These are phyloP conservation scores for Dictyostelium capitatum DNA, from an alignment of 78 protist genomes.

Conservation along the genomic window DNA sequence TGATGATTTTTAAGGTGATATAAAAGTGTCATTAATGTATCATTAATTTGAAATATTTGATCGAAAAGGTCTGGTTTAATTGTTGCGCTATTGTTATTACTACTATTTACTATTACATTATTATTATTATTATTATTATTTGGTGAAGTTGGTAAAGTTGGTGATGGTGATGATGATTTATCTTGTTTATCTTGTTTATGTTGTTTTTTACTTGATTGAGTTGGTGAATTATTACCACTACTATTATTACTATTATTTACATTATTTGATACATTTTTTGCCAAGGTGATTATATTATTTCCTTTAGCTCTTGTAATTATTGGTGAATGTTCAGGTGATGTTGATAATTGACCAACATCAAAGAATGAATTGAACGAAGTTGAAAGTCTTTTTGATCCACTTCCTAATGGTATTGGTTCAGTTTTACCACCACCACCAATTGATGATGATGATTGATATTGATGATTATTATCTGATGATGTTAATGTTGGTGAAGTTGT, in stretches of 20 bases:
- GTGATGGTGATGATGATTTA: too few species aligned
- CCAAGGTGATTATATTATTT: background rate
- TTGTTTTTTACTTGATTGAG: conserved; percentile 22
- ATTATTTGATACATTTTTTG: conserved; percentile 14
- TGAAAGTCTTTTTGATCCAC: conserved; percentile 8
- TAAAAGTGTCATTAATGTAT: conserved; percentile 24
- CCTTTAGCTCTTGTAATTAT: background rate
- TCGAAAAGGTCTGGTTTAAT: conserved; percentile 24
- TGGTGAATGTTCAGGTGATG: conserved; percentile 11
- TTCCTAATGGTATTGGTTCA: background rate
- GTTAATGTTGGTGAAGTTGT: conserved; percentile 6
- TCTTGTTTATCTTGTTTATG: background rate
- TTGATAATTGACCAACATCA: conserved; percentile 10
- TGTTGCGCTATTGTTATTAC: background rate
- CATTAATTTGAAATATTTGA: conserved; percentile 23
- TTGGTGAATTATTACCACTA: conserved; percentile 19
- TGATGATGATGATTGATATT: conserved; percentile 11
- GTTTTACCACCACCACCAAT: background rate
- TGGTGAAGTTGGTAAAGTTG: background rate
- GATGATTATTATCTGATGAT: background rate
- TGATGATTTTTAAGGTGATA: conserved; percentile 65
- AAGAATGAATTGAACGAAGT: background rate
- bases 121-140: background rate
- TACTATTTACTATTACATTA: background rate
- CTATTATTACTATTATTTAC: conserved; percentile 21